Conservation (phyloP, 331 rosid species). For the Acacia pycnantha region DNA sequence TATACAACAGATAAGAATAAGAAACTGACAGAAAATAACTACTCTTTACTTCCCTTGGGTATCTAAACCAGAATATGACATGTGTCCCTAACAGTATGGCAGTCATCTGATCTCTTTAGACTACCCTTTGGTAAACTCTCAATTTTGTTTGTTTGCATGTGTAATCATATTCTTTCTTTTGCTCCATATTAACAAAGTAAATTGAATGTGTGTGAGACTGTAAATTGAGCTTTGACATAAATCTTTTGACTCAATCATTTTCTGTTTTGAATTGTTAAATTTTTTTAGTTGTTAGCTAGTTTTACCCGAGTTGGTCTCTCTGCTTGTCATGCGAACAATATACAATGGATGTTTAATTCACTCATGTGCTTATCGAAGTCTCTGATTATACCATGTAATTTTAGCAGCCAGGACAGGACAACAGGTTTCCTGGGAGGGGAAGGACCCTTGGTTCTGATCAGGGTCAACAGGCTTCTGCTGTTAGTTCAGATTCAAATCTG, state of each 20-base stretch:
- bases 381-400: slow-evolving; percentile 28
- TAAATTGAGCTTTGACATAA: slow-evolving; percentile 1
- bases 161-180: neutral
- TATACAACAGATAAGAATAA: too few species aligned
- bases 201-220: slow-evolving; percentile 10
- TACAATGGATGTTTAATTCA: slow-evolving; percentile 3
- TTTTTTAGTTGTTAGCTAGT: neutral
- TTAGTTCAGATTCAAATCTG: slow-evolving; percentile 66
- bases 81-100: too few species aligned
- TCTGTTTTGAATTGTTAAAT: neutral
- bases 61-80: too few species aligned
- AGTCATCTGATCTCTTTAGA: slow-evolving; percentile 11
- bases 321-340: neutral
- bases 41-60: too few species aligned
- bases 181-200: neutral
- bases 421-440: slow-evolving; percentile 84
- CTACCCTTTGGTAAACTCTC: slow-evolving; percentile 5
- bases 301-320: neutral
- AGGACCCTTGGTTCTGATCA: slow-evolving; percentile 69
- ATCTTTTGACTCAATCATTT: neutral
- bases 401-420: slow-evolving; percentile 54
- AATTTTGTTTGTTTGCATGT: neutral
- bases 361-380: neutral
- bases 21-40: too few species aligned
- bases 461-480: slow-evolving; percentile 52